Conservation (phyloP, 768 basidiomycete genomes). For the Cystofilobasidium bisporidii region DNA sequence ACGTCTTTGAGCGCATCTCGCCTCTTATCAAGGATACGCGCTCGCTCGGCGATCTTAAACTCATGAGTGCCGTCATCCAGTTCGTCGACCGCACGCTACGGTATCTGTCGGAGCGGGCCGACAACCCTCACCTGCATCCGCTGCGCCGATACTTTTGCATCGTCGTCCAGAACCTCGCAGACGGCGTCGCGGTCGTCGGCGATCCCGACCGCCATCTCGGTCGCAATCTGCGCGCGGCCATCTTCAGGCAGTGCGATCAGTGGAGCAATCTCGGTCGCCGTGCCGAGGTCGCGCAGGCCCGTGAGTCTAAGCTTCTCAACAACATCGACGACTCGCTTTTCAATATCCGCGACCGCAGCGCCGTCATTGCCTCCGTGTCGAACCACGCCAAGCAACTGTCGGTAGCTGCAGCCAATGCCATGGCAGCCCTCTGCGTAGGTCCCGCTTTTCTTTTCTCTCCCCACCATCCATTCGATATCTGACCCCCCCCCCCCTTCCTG, state of each 20-base stretch:
- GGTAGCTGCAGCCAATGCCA: constrained; percentile 70
- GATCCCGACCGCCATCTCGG: constrained; percentile 70
- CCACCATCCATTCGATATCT: no score
- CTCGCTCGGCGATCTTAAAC: constrained; percentile 58
- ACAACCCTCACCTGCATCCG: constrained; percentile 65
- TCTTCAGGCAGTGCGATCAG: constrained; percentile 80
- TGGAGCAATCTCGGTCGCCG: constrained; percentile 83
- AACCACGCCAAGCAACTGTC: constrained; percentile 51
- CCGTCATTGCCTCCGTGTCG: constrained; percentile 1
- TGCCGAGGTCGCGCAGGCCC: constrained; percentile 60
- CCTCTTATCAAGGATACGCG: constrained; percentile 62
- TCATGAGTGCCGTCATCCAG: constrained; percentile 68
- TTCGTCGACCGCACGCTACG: constrained; percentile 74
- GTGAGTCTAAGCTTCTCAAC: constrained; percentile 61
- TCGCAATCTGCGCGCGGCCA: constrained; percentile 59
- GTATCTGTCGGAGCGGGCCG: constrained; percentile 63
- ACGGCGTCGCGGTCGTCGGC: constrained; percentile 53
- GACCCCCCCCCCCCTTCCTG: background rate
- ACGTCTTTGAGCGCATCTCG: constrained; percentile 78
- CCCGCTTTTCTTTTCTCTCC: background rate
- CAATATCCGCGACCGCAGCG: constrained; percentile 3
- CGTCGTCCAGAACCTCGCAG: constrained; percentile 74
- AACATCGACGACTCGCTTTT: constrained; percentile 1
- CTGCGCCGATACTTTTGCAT: constrained; percentile 86
- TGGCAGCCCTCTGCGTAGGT: constrained; percentile 81